Percentiles rank a stretch among this genome's conserved stretches.
Conservation (phyloP, 208 protist species). For the Tritrichomonas foetus region DNA sequence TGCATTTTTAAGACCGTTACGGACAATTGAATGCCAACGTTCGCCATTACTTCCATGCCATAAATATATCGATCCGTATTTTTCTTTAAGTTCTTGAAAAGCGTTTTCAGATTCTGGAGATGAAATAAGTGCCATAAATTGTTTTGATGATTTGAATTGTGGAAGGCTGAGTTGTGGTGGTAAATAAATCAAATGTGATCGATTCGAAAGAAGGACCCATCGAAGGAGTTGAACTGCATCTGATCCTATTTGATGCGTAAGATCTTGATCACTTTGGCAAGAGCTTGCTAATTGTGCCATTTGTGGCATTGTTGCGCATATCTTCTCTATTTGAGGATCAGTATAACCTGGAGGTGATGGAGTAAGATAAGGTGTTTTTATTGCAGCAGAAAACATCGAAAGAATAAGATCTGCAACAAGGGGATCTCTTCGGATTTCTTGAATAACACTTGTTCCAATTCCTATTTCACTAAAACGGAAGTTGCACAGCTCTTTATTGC, state of each 20-base stretch:
- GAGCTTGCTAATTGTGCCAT: background rate
- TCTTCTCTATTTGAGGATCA: background rate
- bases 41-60: background rate
- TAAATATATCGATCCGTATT: background rate
- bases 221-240: background rate
- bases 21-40: conserved; percentile 19
- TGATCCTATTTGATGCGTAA: background rate
- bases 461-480: conserved; percentile 6
- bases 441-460: background rate
- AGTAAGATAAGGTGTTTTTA: background rate
- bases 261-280: background rate
- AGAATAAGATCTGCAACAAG: background rate
- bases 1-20: conserved; percentile 34
- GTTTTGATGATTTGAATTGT: background rate
- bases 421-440: background rate
- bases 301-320: background rate
- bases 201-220: background rate
- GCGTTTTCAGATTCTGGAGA: conserved; percentile 12
- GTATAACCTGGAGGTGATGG: background rate
- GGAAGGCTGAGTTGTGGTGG: background rate
- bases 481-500: conserved; percentile 26
- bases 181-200: background rate
- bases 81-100: background rate
- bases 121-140: background rate
- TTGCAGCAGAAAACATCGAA: background rate